Evolutionary conservation across 495 filamentous ascomycete genomes (phyloP).

Genomic region (Lasiosphaeria miniovina): DNA sequence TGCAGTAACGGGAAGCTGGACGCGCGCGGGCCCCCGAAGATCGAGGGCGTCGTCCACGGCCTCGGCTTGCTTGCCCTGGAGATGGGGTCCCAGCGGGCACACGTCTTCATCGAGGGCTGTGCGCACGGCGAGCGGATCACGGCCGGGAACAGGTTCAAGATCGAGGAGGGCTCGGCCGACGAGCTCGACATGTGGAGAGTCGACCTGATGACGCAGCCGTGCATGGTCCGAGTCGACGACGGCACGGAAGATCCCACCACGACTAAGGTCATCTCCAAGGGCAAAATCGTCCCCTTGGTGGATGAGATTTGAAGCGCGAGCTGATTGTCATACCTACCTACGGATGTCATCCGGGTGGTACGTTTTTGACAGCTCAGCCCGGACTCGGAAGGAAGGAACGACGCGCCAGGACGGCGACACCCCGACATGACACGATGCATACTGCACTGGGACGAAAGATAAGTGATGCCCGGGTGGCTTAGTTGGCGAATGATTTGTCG

Average conservation of each 20-base stretch:
- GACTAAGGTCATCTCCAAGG: constrained; percentile 1
- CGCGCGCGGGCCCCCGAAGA: background rate
- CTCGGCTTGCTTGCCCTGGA: background rate
- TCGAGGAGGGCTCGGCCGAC: background rate
- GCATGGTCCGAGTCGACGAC: constrained; percentile 7
- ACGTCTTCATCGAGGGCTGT: no score
- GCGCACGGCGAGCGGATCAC: constrained; percentile 3
- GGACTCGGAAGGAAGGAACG: no score
- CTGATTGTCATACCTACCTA: no score
- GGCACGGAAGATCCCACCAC: constrained; percentile 6
- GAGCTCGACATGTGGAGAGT: background rate
- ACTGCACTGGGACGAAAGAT: no score
- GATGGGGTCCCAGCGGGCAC: no score
- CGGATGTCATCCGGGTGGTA: no score
- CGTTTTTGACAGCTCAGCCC: no score
- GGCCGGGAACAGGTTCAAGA: constrained; percentile 2
- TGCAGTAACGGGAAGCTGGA: background rate
- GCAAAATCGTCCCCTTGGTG: background rate
- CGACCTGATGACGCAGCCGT: constrained; percentile 7
- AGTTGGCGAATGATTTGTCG: no score
- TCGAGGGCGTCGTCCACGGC: background rate
- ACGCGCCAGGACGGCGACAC: no score
- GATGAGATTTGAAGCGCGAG: no score
- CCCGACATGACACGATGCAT: no score
- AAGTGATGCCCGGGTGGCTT: no score